phyloP scores from a whole-genome alignment of 805 yeast genomes.

The Spathaspora arborariae region DNA sequence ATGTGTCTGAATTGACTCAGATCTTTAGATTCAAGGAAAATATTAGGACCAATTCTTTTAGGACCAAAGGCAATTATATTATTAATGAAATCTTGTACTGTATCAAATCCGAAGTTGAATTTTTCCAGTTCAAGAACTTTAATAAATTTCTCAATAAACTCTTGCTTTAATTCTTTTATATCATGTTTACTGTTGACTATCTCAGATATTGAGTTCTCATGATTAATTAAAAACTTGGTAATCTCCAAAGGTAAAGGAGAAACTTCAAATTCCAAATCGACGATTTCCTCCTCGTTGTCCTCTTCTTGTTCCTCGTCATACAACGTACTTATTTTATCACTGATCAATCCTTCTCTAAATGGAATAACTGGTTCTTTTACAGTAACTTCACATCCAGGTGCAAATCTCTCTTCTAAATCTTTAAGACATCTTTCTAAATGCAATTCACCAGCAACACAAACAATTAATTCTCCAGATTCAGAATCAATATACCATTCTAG shows the following conservation, averaged over 20 bases:
- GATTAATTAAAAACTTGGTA: constrained; percentile 44
- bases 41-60: constrained; percentile 68
- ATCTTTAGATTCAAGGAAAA: constrained; percentile 53
- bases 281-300: constrained; percentile 35
- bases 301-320: constrained; percentile 16
- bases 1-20: constrained; percentile 25
- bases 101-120: constrained; percentile 13
- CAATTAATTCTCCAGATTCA: constrained; percentile 88
- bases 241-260: constrained; percentile 55
- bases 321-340: constrained; percentile 40
- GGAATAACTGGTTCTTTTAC: constrained; percentile 93
- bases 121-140: constrained; percentile 7
- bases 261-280: constrained; percentile 49
- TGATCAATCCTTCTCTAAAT: constrained; percentile 78
- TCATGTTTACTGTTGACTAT: constrained; percentile 16
- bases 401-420: constrained; percentile 87
- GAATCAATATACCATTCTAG: constrained; percentile 77
- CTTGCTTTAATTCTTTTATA: constrained; percentile 1
- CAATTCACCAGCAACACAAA: constrained; percentile 94
- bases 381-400: constrained; percentile 75
- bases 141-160: constrained; percentile 9
- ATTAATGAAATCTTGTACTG: constrained; percentile 19
- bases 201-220: constrained; percentile 42
- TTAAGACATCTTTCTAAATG: constrained; percentile 93
- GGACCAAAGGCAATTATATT: constrained; percentile 71